Percentiles rank a stretch among this genome's conserved stretches.
These are phyloP conservation scores for Rubia yunnanensis DNA, from an alignment of 257 asterid species.

Conservation along the genomic window DNA sequence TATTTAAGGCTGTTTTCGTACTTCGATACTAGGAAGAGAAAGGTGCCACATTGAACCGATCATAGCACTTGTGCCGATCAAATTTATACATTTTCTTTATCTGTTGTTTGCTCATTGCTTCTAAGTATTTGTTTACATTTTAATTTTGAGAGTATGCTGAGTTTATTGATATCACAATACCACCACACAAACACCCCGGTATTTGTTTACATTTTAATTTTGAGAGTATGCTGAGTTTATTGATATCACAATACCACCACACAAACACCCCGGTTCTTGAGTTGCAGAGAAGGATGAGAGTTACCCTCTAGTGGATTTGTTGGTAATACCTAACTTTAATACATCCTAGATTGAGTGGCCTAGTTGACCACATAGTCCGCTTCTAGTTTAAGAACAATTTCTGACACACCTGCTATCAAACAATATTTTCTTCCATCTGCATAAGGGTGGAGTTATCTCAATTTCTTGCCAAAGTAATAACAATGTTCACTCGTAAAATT, in stretches of 20 bases:
- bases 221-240: neutral
- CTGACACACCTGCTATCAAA: neutral
- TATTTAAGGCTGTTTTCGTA: neutral
- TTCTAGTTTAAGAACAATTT: neutral
- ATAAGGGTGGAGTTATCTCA: neutral
- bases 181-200: no score
- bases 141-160: neutral
- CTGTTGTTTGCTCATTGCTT: neutral
- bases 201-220: neutral
- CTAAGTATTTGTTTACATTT: neutral
- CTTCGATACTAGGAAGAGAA: neutral
- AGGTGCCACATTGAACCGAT: neutral
- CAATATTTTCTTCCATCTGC: neutral
- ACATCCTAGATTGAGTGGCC: neutral
- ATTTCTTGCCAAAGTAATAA: slow-evolving; percentile 6
- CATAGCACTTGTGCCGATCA: neutral
- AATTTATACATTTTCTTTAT: neutral
- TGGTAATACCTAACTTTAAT: neutral
- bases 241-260: neutral
- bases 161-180: neutral
- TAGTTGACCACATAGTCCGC: no score
- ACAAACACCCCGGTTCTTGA: neutral
- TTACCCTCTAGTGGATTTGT: neutral
- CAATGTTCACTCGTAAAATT: slow-evolving; percentile 18
- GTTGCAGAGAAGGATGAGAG: neutral